Conservation (phyloP, 257 asterid genomes). For the Gentiana dahurica region DNA sequence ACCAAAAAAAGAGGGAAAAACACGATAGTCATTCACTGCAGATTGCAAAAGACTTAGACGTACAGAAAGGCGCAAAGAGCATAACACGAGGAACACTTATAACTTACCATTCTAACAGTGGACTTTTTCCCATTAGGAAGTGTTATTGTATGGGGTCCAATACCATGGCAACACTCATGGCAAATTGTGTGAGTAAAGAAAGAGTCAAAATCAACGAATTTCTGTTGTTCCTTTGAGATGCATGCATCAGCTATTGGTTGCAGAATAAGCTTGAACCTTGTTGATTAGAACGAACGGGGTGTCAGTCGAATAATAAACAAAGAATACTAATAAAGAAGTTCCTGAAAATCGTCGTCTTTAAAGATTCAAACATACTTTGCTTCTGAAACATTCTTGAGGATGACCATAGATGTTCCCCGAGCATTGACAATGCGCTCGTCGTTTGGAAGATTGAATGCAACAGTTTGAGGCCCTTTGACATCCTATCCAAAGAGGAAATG, state of each 20-base stretch:
- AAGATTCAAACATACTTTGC: constrained; percentile 51
- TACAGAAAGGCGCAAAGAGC: no score
- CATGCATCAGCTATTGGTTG: constrained; percentile 77
- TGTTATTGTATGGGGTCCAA: constrained; percentile 89
- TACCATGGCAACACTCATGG: constrained; percentile 97
- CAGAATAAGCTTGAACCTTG: constrained; percentile 91
- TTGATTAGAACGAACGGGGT: not conserved
- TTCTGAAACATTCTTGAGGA: constrained; percentile 95
- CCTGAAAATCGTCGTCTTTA: not conserved
- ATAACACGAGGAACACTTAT: no score
- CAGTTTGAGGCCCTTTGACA: constrained; percentile 97
- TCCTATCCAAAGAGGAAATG: constrained; percentile 37
- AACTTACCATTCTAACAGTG: constrained; percentile 80
- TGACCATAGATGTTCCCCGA: constrained; percentile 94
- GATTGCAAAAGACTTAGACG: no score
- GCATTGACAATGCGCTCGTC: constrained; percentile 91
- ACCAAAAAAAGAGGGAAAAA: not conserved
- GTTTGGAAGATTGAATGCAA: constrained; percentile 95
- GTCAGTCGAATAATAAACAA: not conserved
- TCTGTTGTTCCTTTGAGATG: constrained; percentile 53
- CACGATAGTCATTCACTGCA: no score
- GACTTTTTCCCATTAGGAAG: constrained; percentile 74
- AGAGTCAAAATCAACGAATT: constrained; percentile 71
- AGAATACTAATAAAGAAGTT: no score
- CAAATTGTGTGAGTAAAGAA: constrained; percentile 92